A percentile compares a stretch with the other conserved stretches of the same genome.
phyloP scores from a whole-genome alignment of 176 grass and related monocot genomes.

The Triticum aestivum region DNA sequence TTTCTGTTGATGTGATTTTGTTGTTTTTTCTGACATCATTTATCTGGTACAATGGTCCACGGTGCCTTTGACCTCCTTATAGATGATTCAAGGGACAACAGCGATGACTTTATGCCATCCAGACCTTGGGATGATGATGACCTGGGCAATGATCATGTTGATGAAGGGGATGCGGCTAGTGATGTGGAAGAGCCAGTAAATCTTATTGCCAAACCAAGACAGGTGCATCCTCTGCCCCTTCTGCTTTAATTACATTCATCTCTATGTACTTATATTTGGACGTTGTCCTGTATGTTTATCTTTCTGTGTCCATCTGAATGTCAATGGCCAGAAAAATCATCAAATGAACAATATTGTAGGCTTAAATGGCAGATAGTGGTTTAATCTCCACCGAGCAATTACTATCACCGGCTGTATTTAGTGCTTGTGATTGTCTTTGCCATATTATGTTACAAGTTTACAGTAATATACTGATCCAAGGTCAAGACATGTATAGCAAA shows the following conservation, averaged over 20 bases:
- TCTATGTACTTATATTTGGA: background rate
- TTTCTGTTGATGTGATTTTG: background rate
- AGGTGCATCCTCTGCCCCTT: slow-evolving; percentile 43
- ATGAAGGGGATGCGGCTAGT: slow-evolving; percentile 57
- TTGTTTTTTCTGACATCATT: background rate
- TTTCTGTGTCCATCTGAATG: background rate
- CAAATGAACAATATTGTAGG: background rate
- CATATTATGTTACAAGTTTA: background rate
- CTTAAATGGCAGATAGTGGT: background rate
- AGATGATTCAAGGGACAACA: slow-evolving; percentile 47
- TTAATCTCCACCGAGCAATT: background rate
- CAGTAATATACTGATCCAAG: background rate
- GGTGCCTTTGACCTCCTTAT: slow-evolving; percentile 4
- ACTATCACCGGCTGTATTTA: background rate
- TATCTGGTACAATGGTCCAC: slow-evolving; percentile 2
- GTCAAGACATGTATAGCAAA: background rate
- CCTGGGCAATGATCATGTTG: slow-evolving; percentile 44
- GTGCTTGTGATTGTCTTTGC: background rate
- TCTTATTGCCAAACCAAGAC: slow-evolving; percentile 77
- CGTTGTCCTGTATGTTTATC: background rate
- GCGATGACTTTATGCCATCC: slow-evolving; percentile 44
- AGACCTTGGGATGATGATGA: slow-evolving; percentile 70
- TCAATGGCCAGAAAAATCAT: background rate
- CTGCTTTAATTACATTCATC: background rate
- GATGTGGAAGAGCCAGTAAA: slow-evolving; percentile 57